Evolutionary conservation across 176 grass and related monocot genomes (phyloP).

Genomic region (Hsuehochloa calcarea): DNA sequence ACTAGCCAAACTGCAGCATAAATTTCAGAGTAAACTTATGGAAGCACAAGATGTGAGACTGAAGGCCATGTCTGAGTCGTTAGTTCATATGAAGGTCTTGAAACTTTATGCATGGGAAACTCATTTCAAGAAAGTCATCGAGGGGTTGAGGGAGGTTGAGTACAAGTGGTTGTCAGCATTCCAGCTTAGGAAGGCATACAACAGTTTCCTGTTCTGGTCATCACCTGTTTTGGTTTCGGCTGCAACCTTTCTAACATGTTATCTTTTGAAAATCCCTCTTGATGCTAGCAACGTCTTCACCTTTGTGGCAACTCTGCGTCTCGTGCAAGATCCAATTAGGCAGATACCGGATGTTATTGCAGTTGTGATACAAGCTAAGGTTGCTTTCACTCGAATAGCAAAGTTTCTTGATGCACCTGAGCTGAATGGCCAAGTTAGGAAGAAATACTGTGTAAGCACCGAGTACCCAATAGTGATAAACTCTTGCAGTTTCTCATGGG

Average conservation of each 20-base stretch:
- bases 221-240: conserved; percentile 91
- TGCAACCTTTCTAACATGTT: conserved; percentile 80
- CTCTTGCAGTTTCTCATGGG: conserved; percentile 80
- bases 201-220: conserved; percentile 80
- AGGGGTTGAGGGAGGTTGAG: conserved; percentile 70
- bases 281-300: conserved; percentile 87
- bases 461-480: conserved; percentile 53
- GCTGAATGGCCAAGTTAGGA: conserved; percentile 47
- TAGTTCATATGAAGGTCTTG: conserved; percentile 79
- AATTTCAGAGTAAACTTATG: conserved; percentile 85
- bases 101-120: conserved; percentile 95
- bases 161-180: conserved; percentile 78
- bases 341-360: conserved; percentile 84
- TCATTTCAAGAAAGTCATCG: conserved; percentile 81
- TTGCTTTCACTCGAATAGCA: conserved; percentile 70
- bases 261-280: conserved; percentile 67
- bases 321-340: conserved; percentile 80
- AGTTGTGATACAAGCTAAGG: conserved; percentile 81
- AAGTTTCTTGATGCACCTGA: conserved; percentile 87
- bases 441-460: not conserved
- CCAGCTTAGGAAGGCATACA: conserved; percentile 83
- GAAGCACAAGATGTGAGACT: conserved; percentile 81
- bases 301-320: conserved; percentile 73
- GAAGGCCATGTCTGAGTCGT: conserved; percentile 82
- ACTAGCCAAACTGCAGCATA: conserved; percentile 80